Evolutionary conservation across 768 basidiomycete species (phyloP).

Genomic region (Boletales sp.): DNA sequence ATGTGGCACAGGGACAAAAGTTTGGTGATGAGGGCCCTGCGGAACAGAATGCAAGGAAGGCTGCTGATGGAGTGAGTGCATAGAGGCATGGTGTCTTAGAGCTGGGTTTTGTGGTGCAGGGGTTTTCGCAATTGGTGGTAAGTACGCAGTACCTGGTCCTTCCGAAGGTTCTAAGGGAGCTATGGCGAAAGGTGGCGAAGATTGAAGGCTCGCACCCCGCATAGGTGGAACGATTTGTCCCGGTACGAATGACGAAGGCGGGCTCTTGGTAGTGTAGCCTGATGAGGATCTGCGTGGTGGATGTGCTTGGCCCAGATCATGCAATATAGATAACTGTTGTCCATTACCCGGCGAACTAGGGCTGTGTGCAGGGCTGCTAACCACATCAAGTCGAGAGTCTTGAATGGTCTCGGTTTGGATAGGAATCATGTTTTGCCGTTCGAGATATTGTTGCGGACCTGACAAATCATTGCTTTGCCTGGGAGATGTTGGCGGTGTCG

Average conservation of each 20-base stretch:
- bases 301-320: constrained; percentile 15
- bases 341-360: constrained; percentile 5
- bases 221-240: constrained; percentile 36
- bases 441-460: constrained; percentile 5
- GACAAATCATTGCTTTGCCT: constrained; percentile 3
- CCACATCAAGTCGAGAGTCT: constrained; percentile 1
- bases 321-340: constrained; percentile 17
- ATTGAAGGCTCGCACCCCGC: constrained; percentile 35
- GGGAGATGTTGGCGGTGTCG: not conserved
- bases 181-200: constrained; percentile 19
- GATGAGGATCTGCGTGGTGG: constrained; percentile 25
- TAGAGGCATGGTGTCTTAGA: constrained; percentile 21
- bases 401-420: constrained; percentile 3
- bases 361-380: constrained; percentile 1
- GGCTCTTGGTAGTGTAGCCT: constrained; percentile 8
- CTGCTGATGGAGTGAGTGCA: constrained; percentile 29
- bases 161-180: constrained; percentile 20
- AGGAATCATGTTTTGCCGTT: constrained; percentile 3
- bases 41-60: constrained; percentile 13
- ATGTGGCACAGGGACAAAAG: constrained; percentile 9
- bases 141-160: constrained; percentile 14
- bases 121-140: constrained; percentile 13
- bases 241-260: constrained; percentile 36
- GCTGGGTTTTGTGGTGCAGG: constrained; percentile 5
- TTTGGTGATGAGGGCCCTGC: constrained; percentile 12